Evolutionary conservation across 257 asterid genomes (phyloP), one percentile per base, ranked within the genome.

Genomic region (Rubia yunnanensis): DNA sequence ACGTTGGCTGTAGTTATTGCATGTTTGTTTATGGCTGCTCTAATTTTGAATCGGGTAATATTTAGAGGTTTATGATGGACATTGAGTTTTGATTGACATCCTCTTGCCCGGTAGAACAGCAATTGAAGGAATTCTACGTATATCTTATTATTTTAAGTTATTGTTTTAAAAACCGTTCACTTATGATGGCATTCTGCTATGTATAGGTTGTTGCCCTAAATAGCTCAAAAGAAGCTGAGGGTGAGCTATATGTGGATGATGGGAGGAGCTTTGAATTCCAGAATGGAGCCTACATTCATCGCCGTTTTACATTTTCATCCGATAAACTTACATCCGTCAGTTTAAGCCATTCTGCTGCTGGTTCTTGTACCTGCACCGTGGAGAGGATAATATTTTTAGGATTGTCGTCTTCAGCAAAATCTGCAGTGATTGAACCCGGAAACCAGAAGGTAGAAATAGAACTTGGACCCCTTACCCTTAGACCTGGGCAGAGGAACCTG

Each of bases 221-320:
- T 61, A 82, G 91, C 66, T 86, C 99, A 70, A 84, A 76, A 71
- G 90, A 82, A 60, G 97, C 99, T 46, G 97, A 83, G 79, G 99
- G 99, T 10, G 95, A 88, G 83, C 85, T 94, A 63, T 94, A 94
- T 28, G 65, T 88, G 5, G 99, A 94, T 32, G 97, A 90, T 35
- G 99, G 96, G 68, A 94, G 82, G 85, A 94, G 97, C 92, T 92
- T 87, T 44, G 84, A 84, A 57, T 91, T 88, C 80, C 80, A 72
- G 75, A 65, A 75, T 46, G 95, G 95, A 31, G 85, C 88, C 49
- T 88, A 81, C 79, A 77, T 91, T 46, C 97, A 91, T 66, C 91
- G 90, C 35, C 86, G 61, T 60, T 86, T 91, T 65, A 78, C 82
- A 72, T 91, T 81, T 55, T 74, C 91, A 8, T 67, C 74, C 11